Percentiles rank a stretch among this genome's conserved stretches.
These are phyloP conservation scores for Russula sp. DNA, from an alignment of 768 basidiomycete species.

Conservation along the genomic window DNA sequence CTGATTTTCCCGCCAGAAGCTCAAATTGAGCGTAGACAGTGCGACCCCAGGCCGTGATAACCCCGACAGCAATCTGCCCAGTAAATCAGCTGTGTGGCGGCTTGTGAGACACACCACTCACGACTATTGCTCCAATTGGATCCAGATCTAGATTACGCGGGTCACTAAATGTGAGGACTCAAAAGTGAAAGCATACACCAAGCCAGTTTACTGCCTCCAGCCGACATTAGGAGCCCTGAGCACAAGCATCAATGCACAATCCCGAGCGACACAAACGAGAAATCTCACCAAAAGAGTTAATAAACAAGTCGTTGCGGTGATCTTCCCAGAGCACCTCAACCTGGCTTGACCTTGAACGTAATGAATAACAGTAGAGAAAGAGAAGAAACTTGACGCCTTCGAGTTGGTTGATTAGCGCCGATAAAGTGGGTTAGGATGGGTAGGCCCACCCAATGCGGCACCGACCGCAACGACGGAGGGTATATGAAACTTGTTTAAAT, in stretches of 20 bases:
- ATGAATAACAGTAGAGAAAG: slow-evolving; percentile 81
- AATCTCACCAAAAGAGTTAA: slow-evolving; percentile 67
- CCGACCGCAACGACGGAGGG: slow-evolving; percentile 81
- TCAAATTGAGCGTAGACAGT: slow-evolving; percentile 82
- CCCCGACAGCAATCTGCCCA: slow-evolving; percentile 69
- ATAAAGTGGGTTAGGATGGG: slow-evolving; percentile 4
- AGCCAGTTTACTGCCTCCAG: slow-evolving; percentile 69
- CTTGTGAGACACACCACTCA: slow-evolving; percentile 38
- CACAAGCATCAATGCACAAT: slow-evolving; percentile 10
- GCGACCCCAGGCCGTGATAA: slow-evolving; percentile 71
- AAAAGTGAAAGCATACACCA: slow-evolving; percentile 60
- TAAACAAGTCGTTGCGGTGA: slow-evolving; percentile 88
- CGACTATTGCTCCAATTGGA: slow-evolving; percentile 73
- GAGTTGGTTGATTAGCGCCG: slow-evolving; percentile 13
- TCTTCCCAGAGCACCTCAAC: slow-evolving; percentile 97
- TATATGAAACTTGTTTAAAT: slow-evolving; percentile 66
- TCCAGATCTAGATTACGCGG: slow-evolving; percentile 54
- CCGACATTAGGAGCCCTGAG: slow-evolving; percentile 77
- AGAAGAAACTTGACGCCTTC: slow-evolving; percentile 79
- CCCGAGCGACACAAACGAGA: background rate
- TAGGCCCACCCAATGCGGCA: slow-evolving; percentile 66
- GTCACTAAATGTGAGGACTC: background rate
- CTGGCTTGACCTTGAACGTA: slow-evolving; percentile 82
- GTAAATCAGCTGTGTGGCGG: slow-evolving; percentile 15
- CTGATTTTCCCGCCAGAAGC: slow-evolving; percentile 87